Base-by-base conservation (phyloP, 441 rosid species). In the Euphorbia schlechtendalii region DNA sequence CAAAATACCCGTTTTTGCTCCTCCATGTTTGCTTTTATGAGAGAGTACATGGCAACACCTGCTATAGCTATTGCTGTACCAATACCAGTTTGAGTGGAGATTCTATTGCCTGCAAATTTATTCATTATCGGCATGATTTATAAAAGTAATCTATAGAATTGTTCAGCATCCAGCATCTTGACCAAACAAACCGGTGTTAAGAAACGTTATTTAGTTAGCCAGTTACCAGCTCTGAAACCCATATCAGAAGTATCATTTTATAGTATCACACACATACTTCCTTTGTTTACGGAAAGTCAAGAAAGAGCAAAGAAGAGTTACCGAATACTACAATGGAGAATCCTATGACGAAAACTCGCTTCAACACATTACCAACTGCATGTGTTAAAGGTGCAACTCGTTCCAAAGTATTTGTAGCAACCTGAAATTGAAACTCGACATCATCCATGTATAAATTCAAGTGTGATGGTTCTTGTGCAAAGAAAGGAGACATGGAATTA, bases 281-380 rank as follows among this genome's bases (percentile, higher is more conserved):
- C n/a, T 32, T 14, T 17, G 48, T 43, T 21, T 41, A 27, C 2
- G 14, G 40, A 21, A 46, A 49, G 65, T 8, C 25, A 70, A 22
- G n/a, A 15, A 43, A 59, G 40, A 40, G 53, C 63, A 8, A 43
- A 46, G 21, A 9, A 24, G 66, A 62, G 24, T 76, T 71, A 83
- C 89, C 90, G 3, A 85, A 85, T 28, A 83, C 73, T 3, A 86
- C 68, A 30, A 86, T 82, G 3, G 88, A 83, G 84, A 86, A 86
- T 11, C 91, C 87, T 11, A 86, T 86, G 46, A 86, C 91, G 55
- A 86, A 83, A 34, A 83, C 91, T 67, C 88, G 56, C 71, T 86
- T 86, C 71, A 86, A 59, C 53, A 86, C 91, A 45, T 86, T 83
- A 24, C 91, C 91, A 3, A 83, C 88, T n/a, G 91, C 91, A 51